Conservation (phyloP, 2,329 filamentous ascomycete genomes). For the Fusarium veterinarium region DNA sequence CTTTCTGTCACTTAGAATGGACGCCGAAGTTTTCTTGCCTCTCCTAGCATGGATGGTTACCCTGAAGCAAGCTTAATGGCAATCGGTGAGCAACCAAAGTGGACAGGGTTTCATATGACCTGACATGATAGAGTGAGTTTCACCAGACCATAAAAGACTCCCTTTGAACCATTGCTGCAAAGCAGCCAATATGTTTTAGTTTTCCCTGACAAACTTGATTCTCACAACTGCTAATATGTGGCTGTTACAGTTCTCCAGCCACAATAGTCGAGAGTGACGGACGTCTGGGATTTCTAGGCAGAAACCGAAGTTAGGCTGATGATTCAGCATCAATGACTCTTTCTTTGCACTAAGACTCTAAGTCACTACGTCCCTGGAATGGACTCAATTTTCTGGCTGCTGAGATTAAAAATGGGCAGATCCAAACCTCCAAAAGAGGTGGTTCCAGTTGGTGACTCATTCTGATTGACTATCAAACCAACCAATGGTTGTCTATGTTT, state of each 20-base stretch:
- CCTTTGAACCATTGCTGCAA: background rate
- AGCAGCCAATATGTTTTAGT: background rate
- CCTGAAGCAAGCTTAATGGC: background rate
- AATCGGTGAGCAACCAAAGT: background rate
- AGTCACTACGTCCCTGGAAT: background rate
- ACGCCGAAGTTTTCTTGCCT: background rate
- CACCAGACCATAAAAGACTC: background rate
- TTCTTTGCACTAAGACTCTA: slow-evolving; percentile 19
- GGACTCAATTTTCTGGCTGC: background rate
- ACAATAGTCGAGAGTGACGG: background rate
- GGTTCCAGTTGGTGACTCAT: slow-evolving; percentile 30
- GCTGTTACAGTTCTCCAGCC: background rate
- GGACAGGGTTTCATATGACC: background rate
- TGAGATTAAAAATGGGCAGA: slow-evolving; percentile 11
- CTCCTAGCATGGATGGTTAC: background rate
- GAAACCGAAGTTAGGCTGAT: background rate
- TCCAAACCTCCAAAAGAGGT: slow-evolving; percentile 17
- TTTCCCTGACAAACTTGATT: background rate
- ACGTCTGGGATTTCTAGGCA: background rate
- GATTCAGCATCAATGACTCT: slow-evolving; percentile 20
- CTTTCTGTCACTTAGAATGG: background rate
- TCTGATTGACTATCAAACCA: slow-evolving; percentile 15
- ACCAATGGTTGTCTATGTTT: slow-evolving; percentile 27
- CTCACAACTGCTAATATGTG: background rate
- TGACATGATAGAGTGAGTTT: background rate